A percentile compares a stretch with the other conserved stretches of the same genome.
Evolutionary conservation across 2,329 filamentous ascomycete species (phyloP).

Genomic region (Corinectria fuckeliana): DNA sequence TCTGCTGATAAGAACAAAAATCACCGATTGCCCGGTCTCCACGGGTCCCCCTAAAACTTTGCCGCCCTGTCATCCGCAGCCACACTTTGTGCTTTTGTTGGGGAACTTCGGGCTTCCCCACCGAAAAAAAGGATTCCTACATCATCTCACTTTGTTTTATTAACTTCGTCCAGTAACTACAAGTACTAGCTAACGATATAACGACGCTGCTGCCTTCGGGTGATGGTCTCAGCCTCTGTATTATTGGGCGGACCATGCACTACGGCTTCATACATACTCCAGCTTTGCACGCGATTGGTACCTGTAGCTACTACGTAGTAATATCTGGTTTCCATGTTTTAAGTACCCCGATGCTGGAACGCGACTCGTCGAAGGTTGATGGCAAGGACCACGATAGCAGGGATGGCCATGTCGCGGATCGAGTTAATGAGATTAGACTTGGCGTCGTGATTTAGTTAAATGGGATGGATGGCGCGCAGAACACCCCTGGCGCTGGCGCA

Average conservation of each 20-base stretch:
- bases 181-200: conserved; percentile 1
- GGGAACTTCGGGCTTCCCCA: neutral
- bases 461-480: conserved; percentile 39
- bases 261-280: neutral
- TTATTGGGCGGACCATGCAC: neutral
- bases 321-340: neutral
- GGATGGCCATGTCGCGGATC: conserved; percentile 27
- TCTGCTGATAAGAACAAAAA: too few relatives aligned
- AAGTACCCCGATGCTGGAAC: conserved; percentile 20
- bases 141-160: neutral
- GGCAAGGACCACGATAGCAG: conserved; percentile 21
- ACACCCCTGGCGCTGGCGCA: conserved; percentile 39
- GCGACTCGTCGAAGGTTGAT: conserved; percentile 23
- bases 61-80: too few relatives aligned
- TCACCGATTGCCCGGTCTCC: too few relatives aligned
- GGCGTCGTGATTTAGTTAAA: conserved; percentile 35
- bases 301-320: too few relatives aligned
- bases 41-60: too few relatives aligned
- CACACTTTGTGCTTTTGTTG: neutral
- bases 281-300: too few relatives aligned
- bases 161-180: neutral
- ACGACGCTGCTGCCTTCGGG: conserved; percentile 3
- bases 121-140: neutral
- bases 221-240: conserved; percentile 2
- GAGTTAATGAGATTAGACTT: conserved; percentile 37